Percentiles rank a stretch among this genome's conserved stretches.
Conservation (phyloP, 352 stramenopile genomes). For the Elongisporangium anandrum region DNA sequence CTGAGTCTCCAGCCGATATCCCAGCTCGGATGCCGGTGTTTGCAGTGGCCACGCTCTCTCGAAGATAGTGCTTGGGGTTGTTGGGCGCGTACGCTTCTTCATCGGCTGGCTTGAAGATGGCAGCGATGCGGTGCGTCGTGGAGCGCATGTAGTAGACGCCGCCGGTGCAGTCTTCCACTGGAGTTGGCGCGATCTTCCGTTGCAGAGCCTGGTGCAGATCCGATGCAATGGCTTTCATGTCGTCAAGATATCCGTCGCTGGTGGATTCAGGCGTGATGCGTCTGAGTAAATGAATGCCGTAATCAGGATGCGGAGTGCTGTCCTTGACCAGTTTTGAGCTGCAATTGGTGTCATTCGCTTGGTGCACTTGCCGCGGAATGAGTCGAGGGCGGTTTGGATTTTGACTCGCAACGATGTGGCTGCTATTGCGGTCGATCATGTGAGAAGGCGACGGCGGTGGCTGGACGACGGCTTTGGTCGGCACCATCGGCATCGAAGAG, state of each 20-base stretch:
- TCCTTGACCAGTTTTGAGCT: background rate
- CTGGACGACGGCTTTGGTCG: background rate
- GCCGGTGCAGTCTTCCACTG: conserved; percentile 57
- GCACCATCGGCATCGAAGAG: background rate
- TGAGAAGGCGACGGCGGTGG: background rate
- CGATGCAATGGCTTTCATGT: conserved; percentile 15
- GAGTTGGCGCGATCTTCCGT: conserved; percentile 25
- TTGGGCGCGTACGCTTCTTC: conserved; percentile 61
- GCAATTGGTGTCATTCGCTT: background rate
- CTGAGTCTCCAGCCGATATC: conserved; percentile 38
- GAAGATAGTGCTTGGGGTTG: conserved; percentile 46
- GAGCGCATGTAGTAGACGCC: conserved; percentile 60
- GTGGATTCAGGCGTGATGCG: conserved; percentile 13
- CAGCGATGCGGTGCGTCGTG: conserved; percentile 33
- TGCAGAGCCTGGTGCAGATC: conserved; percentile 32
- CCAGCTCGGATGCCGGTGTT: conserved; percentile 33
- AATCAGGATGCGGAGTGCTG: background rate
- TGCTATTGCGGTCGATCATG: conserved; percentile 2
- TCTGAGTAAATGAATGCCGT: conserved; percentile 4
- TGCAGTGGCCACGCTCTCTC: background rate
- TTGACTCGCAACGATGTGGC: conserved; percentile 7
- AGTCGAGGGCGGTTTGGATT: conserved; percentile 3
- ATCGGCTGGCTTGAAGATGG: conserved; percentile 61
- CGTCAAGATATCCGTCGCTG: conserved; percentile 11
- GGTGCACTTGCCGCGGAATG: background rate